Percentiles rank a stretch among this genome's conserved stretches.
Evolutionary conservation across 1,284 basidiomycete genomes (phyloP).

Genomic region (Cryptococcus sp.): DNA sequence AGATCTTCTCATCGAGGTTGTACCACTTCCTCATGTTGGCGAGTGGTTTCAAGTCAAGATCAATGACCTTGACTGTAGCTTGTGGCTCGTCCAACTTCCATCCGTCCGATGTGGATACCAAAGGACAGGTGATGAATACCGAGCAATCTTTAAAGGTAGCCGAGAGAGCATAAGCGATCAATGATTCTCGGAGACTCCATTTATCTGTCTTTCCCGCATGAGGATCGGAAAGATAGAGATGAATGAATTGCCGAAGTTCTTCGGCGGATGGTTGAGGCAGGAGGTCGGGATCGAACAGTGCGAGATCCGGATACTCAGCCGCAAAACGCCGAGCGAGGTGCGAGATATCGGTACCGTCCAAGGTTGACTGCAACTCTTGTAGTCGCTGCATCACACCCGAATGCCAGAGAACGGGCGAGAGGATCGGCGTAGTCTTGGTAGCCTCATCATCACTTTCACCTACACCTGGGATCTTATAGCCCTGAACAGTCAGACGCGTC

Average conservation of each 20-base stretch:
- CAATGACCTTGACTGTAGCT: slow-evolving; percentile 63
- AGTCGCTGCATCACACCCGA: slow-evolving; percentile 60
- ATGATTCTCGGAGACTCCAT: slow-evolving; percentile 37
- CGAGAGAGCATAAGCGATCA: slow-evolving; percentile 74
- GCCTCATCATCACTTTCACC: slow-evolving; percentile 3
- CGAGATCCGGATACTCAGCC: slow-evolving; percentile 15
- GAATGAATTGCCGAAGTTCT: slow-evolving; percentile 61
- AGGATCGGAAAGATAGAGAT: slow-evolving; percentile 52
- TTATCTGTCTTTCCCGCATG: slow-evolving; percentile 3
- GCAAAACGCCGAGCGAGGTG: slow-evolving; percentile 24
- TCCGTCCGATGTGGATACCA: slow-evolving; percentile 8
- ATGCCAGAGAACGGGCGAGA: slow-evolving; percentile 56
- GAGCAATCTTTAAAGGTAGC: slow-evolving; percentile 98
- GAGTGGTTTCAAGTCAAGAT: slow-evolving; percentile 78
- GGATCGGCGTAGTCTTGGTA: slow-evolving; percentile 12
- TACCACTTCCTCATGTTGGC: slow-evolving; percentile 66
- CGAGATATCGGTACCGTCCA: slow-evolving; percentile 72
- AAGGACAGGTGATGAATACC: slow-evolving; percentile 58
- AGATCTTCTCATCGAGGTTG: slow-evolving; percentile 65
- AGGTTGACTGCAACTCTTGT: slow-evolving; percentile 63
- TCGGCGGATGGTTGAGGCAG: slow-evolving; percentile 53
- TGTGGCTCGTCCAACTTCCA: slow-evolving; percentile 14
- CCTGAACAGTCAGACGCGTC: slow-evolving; percentile 1
- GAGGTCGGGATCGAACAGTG: slow-evolving; percentile 21
- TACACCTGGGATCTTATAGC: slow-evolving; percentile 9